Evolutionary conservation across 495 filamentous ascomycete genomes (phyloP), one percentile per base, ranked within the genome.

Genomic region (Lepidopterella palustris): DNA sequence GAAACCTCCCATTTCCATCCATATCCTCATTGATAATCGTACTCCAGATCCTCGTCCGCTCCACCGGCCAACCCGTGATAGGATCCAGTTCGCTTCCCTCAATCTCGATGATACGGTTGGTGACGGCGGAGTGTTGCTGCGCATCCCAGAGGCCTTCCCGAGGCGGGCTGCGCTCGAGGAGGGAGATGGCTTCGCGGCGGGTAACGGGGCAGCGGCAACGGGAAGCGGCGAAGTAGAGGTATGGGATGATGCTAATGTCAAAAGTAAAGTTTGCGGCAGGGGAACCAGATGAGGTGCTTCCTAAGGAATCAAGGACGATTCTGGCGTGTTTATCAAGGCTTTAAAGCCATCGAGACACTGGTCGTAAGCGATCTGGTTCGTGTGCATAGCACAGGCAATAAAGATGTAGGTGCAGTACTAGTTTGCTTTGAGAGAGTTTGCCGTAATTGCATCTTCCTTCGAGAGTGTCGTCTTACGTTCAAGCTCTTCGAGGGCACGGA

Each of bases 61-160:
- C 52, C 23, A 32, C 25, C 18, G 59, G 59, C 59, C 59, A 61
- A 0, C 59, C 59, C 15, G 13, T 48, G 3, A 35, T 45, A 13
- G 31, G 54, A 45, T 61, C 59, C 4, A 61, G 25, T 11, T 24
- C 26, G 25, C 18, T 31, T 25, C 61, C 62, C 24, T 65, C 62
- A 23, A 60, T 57, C 40, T 56, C 40, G 45, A 65, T 53, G 8
- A 53, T n/a, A 6, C 62, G 58, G 4, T 31, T 45, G 0, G 52
- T 26, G 35, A 60, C 52, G 35, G 21, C 15, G 3, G 31, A 40
- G 25, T 53, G 53, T 15, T 59, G 48, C 26, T 59, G 20, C 15
- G 57, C 26, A 53, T 65, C 62, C 62, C 62, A 65, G 10, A 61
- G 42, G 9, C 31, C 62, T 45, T 65, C 62, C 10, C 62, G 51